These are phyloP conservation scores for Phtheirospermum japonicum DNA, from an alignment of 257 asterid species.

Conservation along the genomic window DNA sequence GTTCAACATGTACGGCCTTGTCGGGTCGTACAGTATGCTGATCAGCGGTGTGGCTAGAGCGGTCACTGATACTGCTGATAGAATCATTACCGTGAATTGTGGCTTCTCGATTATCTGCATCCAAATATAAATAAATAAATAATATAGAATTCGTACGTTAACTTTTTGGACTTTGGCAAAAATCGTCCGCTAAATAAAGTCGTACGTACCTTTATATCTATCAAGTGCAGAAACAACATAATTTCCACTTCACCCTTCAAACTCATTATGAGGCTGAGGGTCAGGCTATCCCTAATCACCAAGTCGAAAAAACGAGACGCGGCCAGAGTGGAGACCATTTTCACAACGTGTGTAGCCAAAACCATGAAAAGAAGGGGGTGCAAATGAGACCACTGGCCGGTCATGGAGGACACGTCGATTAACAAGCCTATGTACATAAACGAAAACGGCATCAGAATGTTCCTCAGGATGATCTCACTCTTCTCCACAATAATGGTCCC, in stretches of 20 bases:
- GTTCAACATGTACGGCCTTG: constrained; percentile 69
- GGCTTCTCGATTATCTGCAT: constrained; percentile 55
- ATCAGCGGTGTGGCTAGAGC: constrained; percentile 54
- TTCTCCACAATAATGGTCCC: constrained; percentile 77
- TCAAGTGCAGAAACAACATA: constrained; percentile 62
- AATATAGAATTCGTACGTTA: no score
- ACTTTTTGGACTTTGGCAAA: no score
- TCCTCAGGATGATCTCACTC: constrained; percentile 56
- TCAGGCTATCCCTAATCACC: constrained; percentile 60
- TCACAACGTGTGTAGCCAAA: constrained; percentile 33
- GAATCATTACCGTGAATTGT: constrained; percentile 51
- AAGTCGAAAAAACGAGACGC: constrained; percentile 41
- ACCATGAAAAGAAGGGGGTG: constrained; percentile 48
- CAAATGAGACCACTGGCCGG: constrained; percentile 43
- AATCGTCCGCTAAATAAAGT: no score
- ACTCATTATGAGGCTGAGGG: constrained; percentile 61
- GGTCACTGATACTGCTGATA: constrained; percentile 37
- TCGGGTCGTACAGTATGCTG: constrained; percentile 61
- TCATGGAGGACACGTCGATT: constrained; percentile 40
- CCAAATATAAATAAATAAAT: no score
- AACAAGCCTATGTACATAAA: constrained; percentile 55
- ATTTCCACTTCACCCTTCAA: constrained; percentile 79
- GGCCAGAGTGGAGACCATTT: constrained; percentile 37
- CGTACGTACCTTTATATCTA: constrained; percentile 54
- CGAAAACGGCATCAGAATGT: constrained; percentile 64